Base-by-base conservation (phyloP, 2,329 filamentous ascomycete species). In the Claviceps paspali region DNA sequence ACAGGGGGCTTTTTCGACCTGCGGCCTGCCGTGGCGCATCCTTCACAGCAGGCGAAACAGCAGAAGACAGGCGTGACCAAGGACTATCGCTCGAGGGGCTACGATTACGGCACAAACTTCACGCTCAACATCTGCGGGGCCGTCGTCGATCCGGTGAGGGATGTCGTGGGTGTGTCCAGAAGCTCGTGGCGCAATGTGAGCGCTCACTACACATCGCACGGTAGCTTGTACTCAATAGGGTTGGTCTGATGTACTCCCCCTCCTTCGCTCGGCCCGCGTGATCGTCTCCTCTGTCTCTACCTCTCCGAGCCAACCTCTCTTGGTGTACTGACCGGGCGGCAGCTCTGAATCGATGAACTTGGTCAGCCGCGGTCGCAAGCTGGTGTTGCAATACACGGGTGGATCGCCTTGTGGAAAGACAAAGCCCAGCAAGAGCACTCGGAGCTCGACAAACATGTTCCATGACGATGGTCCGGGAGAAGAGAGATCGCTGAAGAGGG, bases 91-190 rank as follows among this genome's bases (percentile, higher is more conserved):
- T 75, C 79, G 6, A 71, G 70, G 41, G 83, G 83, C 24, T 81
- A 76, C 54, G 83, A 88, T 57, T 83, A 86, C 47, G 75, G 73
- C 44, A 73, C 75, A 45, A 88, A 88, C 61, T 91, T 91, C 51
- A 88, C 82, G 2, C 53, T 88, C 49, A 91, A 91, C 59, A 78
- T 91, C 48, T 91, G 83, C 61, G 76, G 69, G 26, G 66, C 81
- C 1, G 79, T 87, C n/a, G 69, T 86, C 12, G 73, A 81, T 47
- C 62, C 71, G 12, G 63, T 81, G 15, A 62, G 68, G 30, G 64
- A 74, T 43, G 71, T 82, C 8, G 67, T 72, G 9, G 81, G 78
- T n/a, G 55, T 87, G 3, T 66, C 76, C 31, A 65, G 71, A 55
- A 53, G 55, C 38, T 49, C 65, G 33, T 83, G 76, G 76, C 64